Conservation (phyloP, 305 asterid species). For the Solanum chacoense region DNA sequence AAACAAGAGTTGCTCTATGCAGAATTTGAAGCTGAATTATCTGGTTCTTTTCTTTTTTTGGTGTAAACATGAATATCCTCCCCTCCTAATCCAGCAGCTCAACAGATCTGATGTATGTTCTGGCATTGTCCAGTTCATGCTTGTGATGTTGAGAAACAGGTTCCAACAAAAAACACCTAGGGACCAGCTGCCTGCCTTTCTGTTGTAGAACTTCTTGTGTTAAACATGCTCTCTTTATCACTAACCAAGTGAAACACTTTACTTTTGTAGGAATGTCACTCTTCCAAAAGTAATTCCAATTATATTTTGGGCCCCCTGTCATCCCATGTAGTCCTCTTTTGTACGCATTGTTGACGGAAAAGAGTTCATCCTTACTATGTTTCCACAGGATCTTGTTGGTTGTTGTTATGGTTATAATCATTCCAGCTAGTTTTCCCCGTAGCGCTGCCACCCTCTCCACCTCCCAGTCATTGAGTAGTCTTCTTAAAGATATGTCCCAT, state of each 20-base stretch:
- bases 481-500: neutral
- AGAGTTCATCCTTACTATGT: neutral
- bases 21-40: neutral
- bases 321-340: neutral
- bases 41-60: neutral
- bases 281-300: neutral
- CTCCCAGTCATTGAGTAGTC: neutral
- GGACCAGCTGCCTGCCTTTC: neutral
- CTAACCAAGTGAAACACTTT: neutral
- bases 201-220: neutral
- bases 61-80: neutral
- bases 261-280: neutral
- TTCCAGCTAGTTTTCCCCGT: neutral
- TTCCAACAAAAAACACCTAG: neutral
- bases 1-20: neutral
- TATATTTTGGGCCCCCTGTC: neutral
- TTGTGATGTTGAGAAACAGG: neutral
- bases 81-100: neutral
- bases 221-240: neutral
- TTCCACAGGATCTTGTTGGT: neutral
- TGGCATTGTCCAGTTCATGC: neutral
- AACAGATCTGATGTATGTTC: neutral
- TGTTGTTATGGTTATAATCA: neutral
- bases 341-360: neutral
- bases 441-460: neutral